A percentile compares a stretch with the other conserved stretches of the same genome.
phyloP scores from a whole-genome alignment of 768 basidiomycete species.

The Mycena indigotica region DNA sequence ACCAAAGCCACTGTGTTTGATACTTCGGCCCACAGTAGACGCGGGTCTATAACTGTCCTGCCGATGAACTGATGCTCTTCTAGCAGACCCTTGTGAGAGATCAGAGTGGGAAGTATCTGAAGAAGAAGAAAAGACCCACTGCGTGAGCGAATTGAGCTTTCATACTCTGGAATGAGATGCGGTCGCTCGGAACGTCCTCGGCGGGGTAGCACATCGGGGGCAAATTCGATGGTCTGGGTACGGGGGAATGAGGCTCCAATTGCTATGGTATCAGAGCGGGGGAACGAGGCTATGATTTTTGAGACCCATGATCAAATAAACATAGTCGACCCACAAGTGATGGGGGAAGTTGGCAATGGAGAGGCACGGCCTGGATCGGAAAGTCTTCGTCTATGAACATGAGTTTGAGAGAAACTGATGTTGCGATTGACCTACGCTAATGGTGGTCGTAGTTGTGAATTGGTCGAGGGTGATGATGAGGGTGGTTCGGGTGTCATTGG shows the following conservation, averaged over 20 bases:
- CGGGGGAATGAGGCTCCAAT: conserved; percentile 31
- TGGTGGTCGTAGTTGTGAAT: conserved; percentile 9
- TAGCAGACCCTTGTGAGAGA: conserved; percentile 23
- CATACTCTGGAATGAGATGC: conserved; percentile 20
- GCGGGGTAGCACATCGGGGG: conserved; percentile 34
- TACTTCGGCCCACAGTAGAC: conserved; percentile 23
- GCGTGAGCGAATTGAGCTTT: conserved; percentile 11
- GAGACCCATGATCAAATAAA: neutral
- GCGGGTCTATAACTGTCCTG: conserved; percentile 23
- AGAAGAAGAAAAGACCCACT: conserved; percentile 9
- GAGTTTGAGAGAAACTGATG: neutral
- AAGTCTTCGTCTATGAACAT: conserved; percentile 31
- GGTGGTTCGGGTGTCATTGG: conserved; percentile 7
- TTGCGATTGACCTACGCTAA: conserved; percentile 6
- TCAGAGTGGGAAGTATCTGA: neutral
- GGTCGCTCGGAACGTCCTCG: conserved; percentile 24
- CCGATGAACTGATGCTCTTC: conserved; percentile 22
- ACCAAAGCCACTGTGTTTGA: conserved; percentile 58
- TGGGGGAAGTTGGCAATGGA: conserved; percentile 37
- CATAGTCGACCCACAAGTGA: conserved; percentile 30
- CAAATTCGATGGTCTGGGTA: conserved; percentile 53
- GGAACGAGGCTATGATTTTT: conserved; percentile 33
- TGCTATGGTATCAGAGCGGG: conserved; percentile 40
- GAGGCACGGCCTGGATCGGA: conserved; percentile 39
- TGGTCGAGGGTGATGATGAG: conserved; percentile 9